Evolutionary conservation across 2,329 filamentous ascomycete genomes (phyloP).

Genomic region (Domatiomyces catenatus): DNA sequence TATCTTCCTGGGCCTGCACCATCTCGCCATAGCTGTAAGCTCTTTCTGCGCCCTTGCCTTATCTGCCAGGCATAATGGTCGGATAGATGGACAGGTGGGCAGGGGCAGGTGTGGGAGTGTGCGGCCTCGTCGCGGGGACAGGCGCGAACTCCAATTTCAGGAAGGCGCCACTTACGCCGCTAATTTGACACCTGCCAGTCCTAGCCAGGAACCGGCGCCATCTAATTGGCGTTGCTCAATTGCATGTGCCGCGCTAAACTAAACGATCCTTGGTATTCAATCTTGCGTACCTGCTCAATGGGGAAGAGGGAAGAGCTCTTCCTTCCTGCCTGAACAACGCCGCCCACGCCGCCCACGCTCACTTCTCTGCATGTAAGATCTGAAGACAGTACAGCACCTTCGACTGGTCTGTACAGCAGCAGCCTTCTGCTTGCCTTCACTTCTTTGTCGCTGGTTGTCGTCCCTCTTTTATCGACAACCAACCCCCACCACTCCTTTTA

Average conservation of each 20-base stretch:
- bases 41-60: background rate
- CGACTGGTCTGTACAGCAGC: background rate
- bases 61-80: background rate
- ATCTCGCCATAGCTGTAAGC: background rate
- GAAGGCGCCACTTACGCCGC: background rate
- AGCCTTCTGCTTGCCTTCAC: background rate
- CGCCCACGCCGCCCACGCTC: no score
- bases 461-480: constrained; percentile 24
- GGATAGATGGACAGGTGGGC: background rate
- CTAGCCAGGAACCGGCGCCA: background rate
- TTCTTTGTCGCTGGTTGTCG: constrained; percentile 18
- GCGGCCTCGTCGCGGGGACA: background rate
- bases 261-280: background rate
- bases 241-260: background rate
- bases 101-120: no score
- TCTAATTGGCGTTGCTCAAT: background rate
- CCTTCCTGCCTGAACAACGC: no score
- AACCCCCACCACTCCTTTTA: constrained; percentile 10
- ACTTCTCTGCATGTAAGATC: background rate
- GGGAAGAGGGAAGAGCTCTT: background rate
- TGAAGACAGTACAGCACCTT: background rate
- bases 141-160: background rate
- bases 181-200: background rate
- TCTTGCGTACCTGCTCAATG: background rate
- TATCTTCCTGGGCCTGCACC: background rate